Evolutionary conservation across 1,284 basidiomycete species (phyloP), one percentile per base, ranked within the genome.

Genomic region (Irpex sp.): DNA sequence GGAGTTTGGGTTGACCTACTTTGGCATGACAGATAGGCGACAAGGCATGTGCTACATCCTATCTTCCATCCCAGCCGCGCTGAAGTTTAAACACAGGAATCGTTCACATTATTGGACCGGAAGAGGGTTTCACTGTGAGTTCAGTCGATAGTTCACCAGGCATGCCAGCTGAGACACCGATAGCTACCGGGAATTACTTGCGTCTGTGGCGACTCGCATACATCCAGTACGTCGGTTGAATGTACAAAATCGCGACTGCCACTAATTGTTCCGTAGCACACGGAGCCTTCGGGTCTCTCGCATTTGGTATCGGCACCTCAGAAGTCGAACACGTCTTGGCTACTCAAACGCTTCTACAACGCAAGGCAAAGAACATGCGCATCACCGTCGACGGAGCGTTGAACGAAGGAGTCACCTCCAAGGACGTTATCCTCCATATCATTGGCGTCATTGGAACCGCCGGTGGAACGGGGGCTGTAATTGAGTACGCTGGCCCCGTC

Each of bases 241-340:
- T 47, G 13, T 19, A 56, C 21, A 19, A n/a, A 54, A 49, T 55
- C 63, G 57, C 36, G n/a, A 36, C 37, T 40, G 7, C 21, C 34
- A 26, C 54, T 56, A 11, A 56, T 44, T 47, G 62, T 57, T 56
- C 37, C 7, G 15, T 67, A 94, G 93, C 96, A 11, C 96, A 98
- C 74, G 96, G 96, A 58, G 96, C 96, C 0, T 98, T 98, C 72
- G 96, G 96, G 57, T 96, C 96, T 58, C 86, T 97, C 67, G 96
- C 96, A 0, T 98, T 98, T 72, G 96, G 96, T 70, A 97, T 98
- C 72, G 96, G 96, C 52, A 97, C 96, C 4, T 96, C 95, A 59
- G 96, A 98, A 76, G 96, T 98, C 70, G 96, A 98, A 74, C 96
- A 98, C 75, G 96, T 98, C 70, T 89, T 98, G 65, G 96, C 96